These are phyloP conservation scores for Psilocybe mexicana DNA, from an alignment of 1,284 basidiomycete species.

Conservation along the genomic window DNA sequence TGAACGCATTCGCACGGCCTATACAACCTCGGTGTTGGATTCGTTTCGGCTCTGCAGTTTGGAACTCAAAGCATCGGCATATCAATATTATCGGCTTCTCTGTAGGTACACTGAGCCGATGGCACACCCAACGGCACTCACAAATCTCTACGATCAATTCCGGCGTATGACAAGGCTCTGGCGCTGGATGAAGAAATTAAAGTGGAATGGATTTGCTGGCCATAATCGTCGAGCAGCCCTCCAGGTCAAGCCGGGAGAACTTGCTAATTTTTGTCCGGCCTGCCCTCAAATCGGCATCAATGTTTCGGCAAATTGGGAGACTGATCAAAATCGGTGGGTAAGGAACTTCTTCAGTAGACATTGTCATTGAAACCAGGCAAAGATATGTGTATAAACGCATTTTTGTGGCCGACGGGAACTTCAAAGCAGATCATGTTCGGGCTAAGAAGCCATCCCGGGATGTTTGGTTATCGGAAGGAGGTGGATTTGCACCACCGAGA, in stretches of 20 bases:
- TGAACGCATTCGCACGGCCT: slow-evolving; percentile 1
- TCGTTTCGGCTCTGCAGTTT: slow-evolving; percentile 10
- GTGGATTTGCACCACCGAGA: slow-evolving; percentile 12
- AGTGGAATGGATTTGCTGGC: slow-evolving; percentile 2
- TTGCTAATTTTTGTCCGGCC: slow-evolving; percentile 16
- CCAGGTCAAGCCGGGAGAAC: not conserved
- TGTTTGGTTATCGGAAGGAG: slow-evolving; percentile 17
- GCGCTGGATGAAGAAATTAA: slow-evolving; percentile 17
- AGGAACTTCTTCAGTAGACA: no score
- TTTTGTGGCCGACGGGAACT: slow-evolving; percentile 20
- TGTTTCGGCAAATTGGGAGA: slow-evolving; percentile 9
- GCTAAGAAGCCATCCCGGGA: slow-evolving; percentile 8
- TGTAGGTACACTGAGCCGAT: slow-evolving; percentile 3
- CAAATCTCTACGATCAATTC: slow-evolving; percentile 6
- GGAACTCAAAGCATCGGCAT: slow-evolving; percentile 8
- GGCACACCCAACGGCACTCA: not conserved
- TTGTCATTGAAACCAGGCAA: not conserved
- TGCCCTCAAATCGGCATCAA: slow-evolving; percentile 16
- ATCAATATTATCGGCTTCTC: slow-evolving; percentile 13
- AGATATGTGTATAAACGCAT: slow-evolving; percentile 9
- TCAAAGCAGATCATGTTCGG: slow-evolving; percentile 21
- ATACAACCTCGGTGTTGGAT: slow-evolving; percentile 8
- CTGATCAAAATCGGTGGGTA: not conserved
- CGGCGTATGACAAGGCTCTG: slow-evolving; percentile 10
- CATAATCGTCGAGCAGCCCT: not conserved